Evolutionary conservation across 371 early-diverging fungal species (phyloP).

Genomic region (Parasitella parasitica): DNA sequence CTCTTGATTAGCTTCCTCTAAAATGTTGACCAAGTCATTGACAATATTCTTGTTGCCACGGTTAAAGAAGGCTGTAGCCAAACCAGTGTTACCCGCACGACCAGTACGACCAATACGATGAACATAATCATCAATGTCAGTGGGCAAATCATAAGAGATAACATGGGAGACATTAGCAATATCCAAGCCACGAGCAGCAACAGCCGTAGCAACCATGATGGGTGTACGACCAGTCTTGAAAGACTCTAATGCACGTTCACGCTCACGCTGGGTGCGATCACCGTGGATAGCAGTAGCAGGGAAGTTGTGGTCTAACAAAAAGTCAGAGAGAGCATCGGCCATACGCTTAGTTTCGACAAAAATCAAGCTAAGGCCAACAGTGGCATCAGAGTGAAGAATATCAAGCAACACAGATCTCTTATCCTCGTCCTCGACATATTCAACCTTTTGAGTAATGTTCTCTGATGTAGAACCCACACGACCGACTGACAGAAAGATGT

Average conservation of each 20-base stretch:
- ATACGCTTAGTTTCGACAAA: slow-evolving; percentile 98
- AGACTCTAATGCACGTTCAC: slow-evolving; percentile 87
- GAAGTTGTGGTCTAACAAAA: slow-evolving; percentile 64
- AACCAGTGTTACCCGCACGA: slow-evolving; percentile 94
- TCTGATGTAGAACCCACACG: slow-evolving; percentile 96
- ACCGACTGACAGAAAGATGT: slow-evolving; percentile 92
- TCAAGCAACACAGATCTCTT: slow-evolving; percentile 80
- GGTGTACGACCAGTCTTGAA: slow-evolving; percentile 90
- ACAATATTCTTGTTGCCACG: slow-evolving; percentile 84
- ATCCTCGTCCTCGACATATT: slow-evolving; percentile 73
- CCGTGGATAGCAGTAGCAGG: slow-evolving; percentile 96
- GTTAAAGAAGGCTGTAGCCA: slow-evolving; percentile 95
- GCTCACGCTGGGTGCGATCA: slow-evolving; percentile 93
- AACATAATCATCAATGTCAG: slow-evolving; percentile 92
- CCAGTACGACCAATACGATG: slow-evolving; percentile 95
- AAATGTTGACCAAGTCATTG: slow-evolving; percentile 70
- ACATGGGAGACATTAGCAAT: slow-evolving; percentile 90
- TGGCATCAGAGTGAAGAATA: slow-evolving; percentile 62
- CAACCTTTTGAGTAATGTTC: slow-evolving; percentile 92
- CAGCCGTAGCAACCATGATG: slow-evolving; percentile 99
- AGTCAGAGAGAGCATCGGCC: slow-evolving; percentile 91
- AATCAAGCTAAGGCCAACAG: slow-evolving; percentile 83
- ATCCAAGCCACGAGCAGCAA: slow-evolving; percentile 98
- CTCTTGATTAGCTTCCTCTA: slow-evolving; percentile 58
- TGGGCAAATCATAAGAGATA: slow-evolving; percentile 93